phyloP scores from a whole-genome alignment of 345 rosid genomes.

The Balakata baccata region DNA sequence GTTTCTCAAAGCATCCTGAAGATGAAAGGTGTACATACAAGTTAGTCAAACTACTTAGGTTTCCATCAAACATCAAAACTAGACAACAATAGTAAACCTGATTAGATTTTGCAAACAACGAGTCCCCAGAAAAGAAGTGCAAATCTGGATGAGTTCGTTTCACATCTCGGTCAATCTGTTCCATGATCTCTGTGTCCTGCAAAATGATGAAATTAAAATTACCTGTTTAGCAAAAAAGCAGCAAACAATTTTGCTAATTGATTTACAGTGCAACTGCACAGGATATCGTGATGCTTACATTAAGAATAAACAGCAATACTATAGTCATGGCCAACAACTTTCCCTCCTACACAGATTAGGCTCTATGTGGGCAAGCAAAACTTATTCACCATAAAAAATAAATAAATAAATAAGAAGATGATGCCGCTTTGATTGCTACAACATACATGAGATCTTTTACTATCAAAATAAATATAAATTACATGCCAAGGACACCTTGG shows the following conservation, averaged over 20 bases:
- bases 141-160: slow-evolving; percentile 96
- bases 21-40: slow-evolving; percentile 14
- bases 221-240: slow-evolving; percentile 14
- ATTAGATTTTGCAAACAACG: slow-evolving; percentile 65
- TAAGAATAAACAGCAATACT: not conserved
- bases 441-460: not conserved
- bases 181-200: slow-evolving; percentile 83
- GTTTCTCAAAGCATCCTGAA: slow-evolving; percentile 80
- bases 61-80: not conserved
- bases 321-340: not conserved
- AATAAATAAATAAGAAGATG: too few relatives aligned
- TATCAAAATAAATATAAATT: not conserved
- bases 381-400: not conserved
- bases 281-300: not conserved
- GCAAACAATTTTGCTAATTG: not conserved
- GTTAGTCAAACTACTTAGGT: slow-evolving; percentile 23
- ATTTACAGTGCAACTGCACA: slow-evolving; percentile 5
- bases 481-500: not conserved
- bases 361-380: not conserved
- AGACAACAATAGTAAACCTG: slow-evolving; percentile 50
- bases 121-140: slow-evolving; percentile 90
- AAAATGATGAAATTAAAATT: slow-evolving; percentile 21
- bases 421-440: not conserved
- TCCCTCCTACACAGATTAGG: not conserved
- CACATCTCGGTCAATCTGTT: slow-evolving; percentile 95